Evolutionary conservation across 257 asterid species (phyloP), one percentile per base, ranked within the genome.

Genomic region (Rehmannia glutinosa): DNA sequence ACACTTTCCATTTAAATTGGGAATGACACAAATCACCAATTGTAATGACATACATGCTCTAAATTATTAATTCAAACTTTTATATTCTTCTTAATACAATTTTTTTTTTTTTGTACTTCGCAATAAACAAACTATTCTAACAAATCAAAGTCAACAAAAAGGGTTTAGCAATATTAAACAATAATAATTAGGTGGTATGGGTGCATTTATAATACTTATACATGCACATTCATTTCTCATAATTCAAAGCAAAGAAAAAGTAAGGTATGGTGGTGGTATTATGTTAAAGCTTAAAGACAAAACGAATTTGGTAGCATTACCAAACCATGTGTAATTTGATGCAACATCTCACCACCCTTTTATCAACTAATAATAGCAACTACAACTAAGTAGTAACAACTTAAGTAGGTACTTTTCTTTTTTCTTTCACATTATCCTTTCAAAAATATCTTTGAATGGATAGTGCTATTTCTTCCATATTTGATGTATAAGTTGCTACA

Each of bases 301-400:
- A 73, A 42, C 5, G 43, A 49, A 58, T 68, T 63, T 24, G 78
- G 76, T 77, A 62, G 60, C 65, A 36, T 28, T 41, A 68, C 78
- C 82, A 56, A 77, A 64, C 71, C 46, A 63, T 57, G 70, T 64
- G 55, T 32, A 32, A 42, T 57, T 32, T 49, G 76, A 68, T 63
- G 66, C 28, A 32, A 73, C 76, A 47, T 8, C 50, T 36, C 53
- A 64, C 73, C 76, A 30, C 46, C 66, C 28, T 19, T 54, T 54
- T 58, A 23, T 13, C 25, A 52, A 25, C 15, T 35, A 35, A 35
- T 51, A 23, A 19, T 32, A 16, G 13, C 45, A 16, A 55, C 58
- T 21, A 42, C 32, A 20, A 27, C 43, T 24, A 15, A 65, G 39
- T 13, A 12, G 49, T 43, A 42, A 32, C 46, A 16, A 19, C 10